Base-by-base conservation (phyloP, 352 stramenopile species). In the Phytopythium chamaehyphon region DNA sequence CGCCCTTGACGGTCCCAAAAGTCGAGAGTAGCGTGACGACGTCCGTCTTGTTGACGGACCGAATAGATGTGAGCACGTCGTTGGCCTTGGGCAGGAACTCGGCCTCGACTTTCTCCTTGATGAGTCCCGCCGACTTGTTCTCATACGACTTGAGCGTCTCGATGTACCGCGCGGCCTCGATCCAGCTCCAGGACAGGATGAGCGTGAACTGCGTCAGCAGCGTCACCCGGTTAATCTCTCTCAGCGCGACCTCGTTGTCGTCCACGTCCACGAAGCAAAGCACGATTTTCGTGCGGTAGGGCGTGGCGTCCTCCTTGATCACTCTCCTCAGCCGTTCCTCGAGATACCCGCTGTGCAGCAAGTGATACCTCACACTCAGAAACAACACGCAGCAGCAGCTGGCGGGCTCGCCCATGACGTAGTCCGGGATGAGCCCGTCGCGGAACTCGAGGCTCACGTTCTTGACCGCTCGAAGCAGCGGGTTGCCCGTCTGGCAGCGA, bases 61-160 rank as follows among this genome's bases (percentile, higher is more conserved):
- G 76, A 11, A 98, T 76, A 36, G 73, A 84, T 36, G 78, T 93
- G 43, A 99, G 75, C 42, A 95, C 88, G 61, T 98, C 86, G 52
- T 93, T 86, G 7, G 96, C 84, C 62, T 96, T 92, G 1, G 84
- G 70, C 16, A 98, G 65, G 55, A 97, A 96, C 51, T 95, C 90
- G 15, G 73, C 73, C 51, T 98, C 80, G 14, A 97, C 79, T 59
- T 94, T 88, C 61, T 98, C 94, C 71, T 98, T 95, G 55, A 99
- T 98, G 22, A 90, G 79, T 24, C 80, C 86, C 26, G 93, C 86
- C 69, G 96, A 90, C 63, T 98, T 98, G 52, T 97, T 93, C 64
- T 99, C 95, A 58, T 98, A 97, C 14, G 83, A 77, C 71, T 98
- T 98, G 49, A 98, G 90, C 19, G 96, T 98, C 77, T 99, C 96